Evolutionary conservation across 768 basidiomycete genomes (phyloP), one percentile per base, ranked within the genome.

Genomic region (Cystoderma amianthinum): DNA sequence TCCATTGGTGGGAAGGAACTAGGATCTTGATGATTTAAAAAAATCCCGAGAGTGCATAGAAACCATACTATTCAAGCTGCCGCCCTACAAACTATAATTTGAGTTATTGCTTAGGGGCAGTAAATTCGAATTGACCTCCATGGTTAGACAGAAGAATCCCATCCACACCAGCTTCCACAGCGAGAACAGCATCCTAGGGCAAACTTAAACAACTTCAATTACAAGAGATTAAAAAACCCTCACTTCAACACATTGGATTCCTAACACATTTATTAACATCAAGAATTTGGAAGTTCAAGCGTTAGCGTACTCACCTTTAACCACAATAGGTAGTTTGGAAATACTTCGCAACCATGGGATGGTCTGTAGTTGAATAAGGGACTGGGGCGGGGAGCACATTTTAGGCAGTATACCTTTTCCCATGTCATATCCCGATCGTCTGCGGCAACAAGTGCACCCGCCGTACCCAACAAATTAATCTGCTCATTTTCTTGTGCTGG

Each of bases 131-230:
- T 65, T 48, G 52, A 74, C 89, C 94, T 42, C 94, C 94, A 51
- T 97, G 94, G 49, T 97, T 97, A 1, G 85, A 89, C 6, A 97
- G 63, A 42, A 94, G 69, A 46, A 97, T 90, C 3, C 86, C 94
- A 43, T 94, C 82, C 13, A 88, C 82, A 10, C 91, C 89, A 21
- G 83, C 75, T 46, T 93, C 81, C 13, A 74, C 78, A 20, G 92
- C 92, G 35, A 91, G 74, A 32, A 89, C 77, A 2, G 87, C 91
- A 62, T 96, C 94, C 78, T 93, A 57, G 45, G 41, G 7, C n/a
- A 28, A 28, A 28, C 25, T 28, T 7, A n/a, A 28, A n/a, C n/a
- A n/a, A 28, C n/a, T 7, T 28, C 25, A 28, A 28, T 28, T n/a
- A n/a, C 46, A 24, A 2, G 15, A 41, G 22, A 17, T 34, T 33